Evolutionary conservation across 352 stramenopile species (phyloP), one percentile per base, ranked within the genome.

Genomic region (Pythium utonaiense): DNA sequence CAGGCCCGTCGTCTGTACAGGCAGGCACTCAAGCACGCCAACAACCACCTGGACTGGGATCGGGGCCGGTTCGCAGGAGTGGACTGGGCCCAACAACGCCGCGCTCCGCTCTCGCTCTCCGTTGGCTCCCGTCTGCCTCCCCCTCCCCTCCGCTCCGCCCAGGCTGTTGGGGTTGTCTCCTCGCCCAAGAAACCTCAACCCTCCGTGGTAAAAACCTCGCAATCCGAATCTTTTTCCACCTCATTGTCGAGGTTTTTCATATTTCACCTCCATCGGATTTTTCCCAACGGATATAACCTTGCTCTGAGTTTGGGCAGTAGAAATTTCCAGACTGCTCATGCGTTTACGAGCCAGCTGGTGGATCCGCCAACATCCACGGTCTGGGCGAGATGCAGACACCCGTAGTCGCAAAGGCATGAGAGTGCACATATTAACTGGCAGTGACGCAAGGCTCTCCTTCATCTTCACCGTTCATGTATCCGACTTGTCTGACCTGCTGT

Each of bases 271-370:
- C 14, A 6, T n/a, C 14, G 30, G 30, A 53, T 31, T 22, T 48
- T 57, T 57, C 25, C n/a, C 14, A n/a, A 21, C 9, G 19, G 21
- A 52, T 41, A 64, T 49, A 64, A 67, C 60, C 60, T 67, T 31
- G 38, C 44, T 44, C 47, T 30, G 50, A 34, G 34, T 61, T 61
- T 67, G 51, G 40, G 19, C 44, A 38, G 24, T 21, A 64, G 57
- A 67, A 67, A 53, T 44, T 67, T 67, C 60, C 38, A 52, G 60
- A 49, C 52, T 51, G 57, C n/a, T n/a, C n/a, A 52, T 64, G 40
- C 49, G 53, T 36, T 28, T 34, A 28, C 38, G 47, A 48, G 28
- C 59, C 59, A 66, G 59, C 50, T 60, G 59, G 59, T 25, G 34
- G 59, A 60, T 66, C 59, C 51, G 59, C 48, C 58, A 42, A 48